Evolutionary conservation across 495 filamentous ascomycete species (phyloP).

Genomic region (Aspergillus saccharolyticus): DNA sequence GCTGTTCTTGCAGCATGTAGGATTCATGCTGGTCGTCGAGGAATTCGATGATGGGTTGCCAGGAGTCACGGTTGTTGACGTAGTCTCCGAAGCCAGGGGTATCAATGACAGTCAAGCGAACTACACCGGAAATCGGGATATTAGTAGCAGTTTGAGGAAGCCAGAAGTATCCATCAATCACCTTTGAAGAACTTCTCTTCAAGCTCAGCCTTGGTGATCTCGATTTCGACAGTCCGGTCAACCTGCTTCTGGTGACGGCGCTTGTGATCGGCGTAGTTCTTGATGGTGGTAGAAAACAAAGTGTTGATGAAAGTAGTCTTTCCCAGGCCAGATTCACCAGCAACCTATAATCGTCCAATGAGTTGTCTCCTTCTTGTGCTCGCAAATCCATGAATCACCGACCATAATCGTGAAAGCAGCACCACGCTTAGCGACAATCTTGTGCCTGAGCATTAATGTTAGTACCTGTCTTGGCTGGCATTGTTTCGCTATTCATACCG

Average conservation of each 20-base stretch:
- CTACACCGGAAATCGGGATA: conserved; percentile 42
- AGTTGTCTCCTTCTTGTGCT: conserved; percentile 19
- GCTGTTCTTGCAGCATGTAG: conserved; percentile 99
- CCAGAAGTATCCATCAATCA: conserved; percentile 34
- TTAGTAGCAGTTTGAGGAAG: conserved; percentile 14
- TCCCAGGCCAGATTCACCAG: conserved; percentile 96
- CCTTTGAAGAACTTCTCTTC: conserved; percentile 99
- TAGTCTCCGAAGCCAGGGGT: conserved; percentile 99
- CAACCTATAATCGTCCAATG: conserved; percentile 57
- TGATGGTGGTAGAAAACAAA: conserved; percentile 98
- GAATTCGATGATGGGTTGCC: conserved; percentile 99
- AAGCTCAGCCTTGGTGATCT: conserved; percentile 98
- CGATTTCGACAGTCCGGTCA: conserved; percentile 99
- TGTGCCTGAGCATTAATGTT: conserved; percentile 61
- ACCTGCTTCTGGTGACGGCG: conserved; percentile 97
- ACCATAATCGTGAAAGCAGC: conserved; percentile 99
- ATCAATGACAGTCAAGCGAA: conserved; percentile 96
- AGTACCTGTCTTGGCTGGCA: conserved; percentile 24
- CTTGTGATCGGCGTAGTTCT: conserved; percentile 99
- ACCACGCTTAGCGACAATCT: conserved; percentile 98
- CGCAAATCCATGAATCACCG: conserved; percentile 23
- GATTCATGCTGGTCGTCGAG: conserved; percentile 99
- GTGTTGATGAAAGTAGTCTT: conserved; percentile 99
- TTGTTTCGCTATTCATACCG: conserved; percentile 43
- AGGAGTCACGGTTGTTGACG: conserved; percentile 99